These are phyloP conservation scores for Ganoderma leucocontextum DNA, from an alignment of 1,284 basidiomycete species.

Conservation along the genomic window DNA sequence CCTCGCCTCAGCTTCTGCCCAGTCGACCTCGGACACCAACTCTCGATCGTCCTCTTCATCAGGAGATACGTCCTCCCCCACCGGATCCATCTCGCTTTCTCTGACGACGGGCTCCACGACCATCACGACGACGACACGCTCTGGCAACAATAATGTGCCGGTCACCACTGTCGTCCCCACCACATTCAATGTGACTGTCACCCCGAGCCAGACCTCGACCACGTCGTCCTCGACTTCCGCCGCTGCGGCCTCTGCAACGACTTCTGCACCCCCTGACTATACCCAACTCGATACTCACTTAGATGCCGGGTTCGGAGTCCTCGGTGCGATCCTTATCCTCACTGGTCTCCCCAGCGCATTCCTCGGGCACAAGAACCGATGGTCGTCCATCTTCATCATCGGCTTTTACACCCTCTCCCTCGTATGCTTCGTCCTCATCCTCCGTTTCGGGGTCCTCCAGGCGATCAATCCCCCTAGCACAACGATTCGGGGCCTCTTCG, in stretches of 20 bases:
- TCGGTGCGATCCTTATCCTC: constrained; percentile 89
- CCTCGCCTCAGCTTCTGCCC: constrained; percentile 29
- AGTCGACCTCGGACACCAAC: constrained; percentile 25
- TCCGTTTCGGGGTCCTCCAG: constrained; percentile 87
- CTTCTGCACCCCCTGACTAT: constrained; percentile 59
- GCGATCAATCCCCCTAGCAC: constrained; percentile 83
- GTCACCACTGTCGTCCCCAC: constrained; percentile 63
- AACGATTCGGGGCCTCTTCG: constrained; percentile 88
- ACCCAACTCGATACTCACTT: constrained; percentile 76
- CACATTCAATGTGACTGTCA: constrained; percentile 61
- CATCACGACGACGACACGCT: constrained; percentile 53
- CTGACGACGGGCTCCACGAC: constrained; percentile 38
- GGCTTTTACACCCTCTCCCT: constrained; percentile 91
- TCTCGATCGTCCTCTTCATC: constrained; percentile 6
- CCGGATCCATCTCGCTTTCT: constrained; percentile 34
- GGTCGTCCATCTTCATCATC: constrained; percentile 94
- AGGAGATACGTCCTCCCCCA: constrained; percentile 30
- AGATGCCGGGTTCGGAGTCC: constrained; percentile 89
- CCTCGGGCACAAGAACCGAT: constrained; percentile 93
- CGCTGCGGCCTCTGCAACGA: constrained; percentile 52
- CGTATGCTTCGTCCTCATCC: constrained; percentile 87
- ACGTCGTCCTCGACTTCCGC: constrained; percentile 48
- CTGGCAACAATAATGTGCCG: constrained; percentile 55
- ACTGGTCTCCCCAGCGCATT: constrained; percentile 91
- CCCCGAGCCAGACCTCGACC: constrained; percentile 42